phyloP scores from a whole-genome alignment of 1,284 basidiomycete genomes.

The Coniferiporia sulphurascens region DNA sequence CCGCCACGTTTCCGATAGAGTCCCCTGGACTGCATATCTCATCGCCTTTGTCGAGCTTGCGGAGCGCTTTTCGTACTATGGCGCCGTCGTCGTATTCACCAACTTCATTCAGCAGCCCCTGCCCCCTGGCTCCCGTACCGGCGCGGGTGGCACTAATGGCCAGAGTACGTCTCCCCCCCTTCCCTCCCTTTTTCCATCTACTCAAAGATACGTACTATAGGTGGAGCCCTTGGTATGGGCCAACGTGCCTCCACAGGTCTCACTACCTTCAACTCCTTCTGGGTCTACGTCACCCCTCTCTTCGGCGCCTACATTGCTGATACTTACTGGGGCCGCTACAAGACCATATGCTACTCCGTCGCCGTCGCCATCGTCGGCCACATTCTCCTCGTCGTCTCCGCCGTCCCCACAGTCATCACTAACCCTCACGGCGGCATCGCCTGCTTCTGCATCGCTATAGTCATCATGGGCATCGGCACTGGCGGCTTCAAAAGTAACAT shows the following conservation, averaged over 20 bases:
- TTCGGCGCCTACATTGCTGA: conserved; percentile 72
- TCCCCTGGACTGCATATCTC: conserved; percentile 68
- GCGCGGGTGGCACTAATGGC: conserved; percentile 49
- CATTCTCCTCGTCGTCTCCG: conserved; percentile 67
- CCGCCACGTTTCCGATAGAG: conserved; percentile 53
- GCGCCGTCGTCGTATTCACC: conserved; percentile 62
- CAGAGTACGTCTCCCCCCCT: conserved; percentile 29
- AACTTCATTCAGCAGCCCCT: conserved; percentile 72
- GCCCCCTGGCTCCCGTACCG: conserved; percentile 61
- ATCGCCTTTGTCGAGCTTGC: conserved; percentile 66
- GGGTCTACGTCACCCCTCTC: conserved; percentile 58
- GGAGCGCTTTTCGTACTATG: conserved; percentile 74
- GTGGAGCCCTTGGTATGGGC: conserved; percentile 64
- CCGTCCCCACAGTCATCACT: conserved; percentile 67
- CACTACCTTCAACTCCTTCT: conserved; percentile 60
- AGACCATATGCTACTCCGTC: conserved; percentile 60
- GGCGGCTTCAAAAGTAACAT: conserved; percentile 83
- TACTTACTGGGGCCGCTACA: conserved; percentile 69
- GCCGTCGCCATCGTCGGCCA: conserved; percentile 61
- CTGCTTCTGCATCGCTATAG: conserved; percentile 58
- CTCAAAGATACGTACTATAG: not conserved
- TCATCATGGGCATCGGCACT: conserved; percentile 67
- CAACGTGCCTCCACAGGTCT: conserved; percentile 67
- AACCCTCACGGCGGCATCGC: conserved; percentile 51
- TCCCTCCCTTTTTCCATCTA: not conserved